These are phyloP conservation scores for Plasmodium fragile DNA, from an alignment of 169 alveolate species.

Conservation along the genomic window DNA sequence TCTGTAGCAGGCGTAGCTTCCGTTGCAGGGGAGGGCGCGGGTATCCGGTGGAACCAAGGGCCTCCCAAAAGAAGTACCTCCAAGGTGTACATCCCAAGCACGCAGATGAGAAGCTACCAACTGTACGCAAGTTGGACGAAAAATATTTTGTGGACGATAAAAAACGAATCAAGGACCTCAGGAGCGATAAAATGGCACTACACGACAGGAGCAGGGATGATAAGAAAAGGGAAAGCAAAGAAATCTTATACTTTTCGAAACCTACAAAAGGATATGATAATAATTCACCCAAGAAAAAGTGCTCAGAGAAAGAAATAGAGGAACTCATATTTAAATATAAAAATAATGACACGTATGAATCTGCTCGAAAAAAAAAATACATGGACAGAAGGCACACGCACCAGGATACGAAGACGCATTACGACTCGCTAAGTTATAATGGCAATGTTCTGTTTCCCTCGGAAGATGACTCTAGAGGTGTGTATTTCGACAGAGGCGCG, in stretches of 20 bases:
- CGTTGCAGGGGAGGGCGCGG: not conserved
- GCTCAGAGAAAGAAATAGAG: slow-evolving; percentile 12
- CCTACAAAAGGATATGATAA: not conserved
- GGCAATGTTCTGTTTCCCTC: not conserved
- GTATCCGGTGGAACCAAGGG: not conserved
- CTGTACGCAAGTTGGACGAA: not conserved
- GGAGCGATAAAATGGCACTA: not conserved
- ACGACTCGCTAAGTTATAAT: not conserved
- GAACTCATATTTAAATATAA: slow-evolving; percentile 32
- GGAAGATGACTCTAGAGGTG: not conserved
- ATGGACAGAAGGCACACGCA: slow-evolving; percentile 25
- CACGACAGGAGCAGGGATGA: not conserved
- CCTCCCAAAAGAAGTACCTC: not conserved
- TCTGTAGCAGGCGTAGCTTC: not conserved
- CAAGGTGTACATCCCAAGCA: not conserved
- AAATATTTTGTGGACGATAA: not conserved
- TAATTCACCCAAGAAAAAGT: slow-evolving; percentile 18
- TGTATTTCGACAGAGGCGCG: not conserved
- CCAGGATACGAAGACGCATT: slow-evolving; percentile 3
- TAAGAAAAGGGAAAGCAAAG: not conserved
- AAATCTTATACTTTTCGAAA: not conserved
- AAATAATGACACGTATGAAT: slow-evolving; percentile 9
- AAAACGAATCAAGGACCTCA: not conserved
- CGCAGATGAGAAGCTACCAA: not conserved
- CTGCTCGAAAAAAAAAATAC: not conserved